Conservation (phyloP, 1,284 basidiomycete genomes). For the Puccinia triticina region DNA sequence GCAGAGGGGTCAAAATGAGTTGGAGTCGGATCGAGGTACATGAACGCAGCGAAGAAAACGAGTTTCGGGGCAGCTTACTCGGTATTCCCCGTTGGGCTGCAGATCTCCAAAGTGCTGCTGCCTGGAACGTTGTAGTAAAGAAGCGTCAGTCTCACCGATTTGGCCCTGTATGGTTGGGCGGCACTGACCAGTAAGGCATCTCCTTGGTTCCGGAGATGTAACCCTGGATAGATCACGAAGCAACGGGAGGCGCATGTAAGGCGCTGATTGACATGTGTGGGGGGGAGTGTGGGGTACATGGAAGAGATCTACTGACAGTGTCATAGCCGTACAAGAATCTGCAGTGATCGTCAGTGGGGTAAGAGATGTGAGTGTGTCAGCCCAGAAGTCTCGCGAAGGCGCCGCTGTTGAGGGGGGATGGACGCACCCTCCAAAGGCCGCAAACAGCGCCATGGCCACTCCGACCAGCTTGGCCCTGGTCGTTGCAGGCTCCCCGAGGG, state of each 20-base stretch:
- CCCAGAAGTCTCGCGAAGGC: neutral
- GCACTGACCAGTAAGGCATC: slow-evolving; percentile 45
- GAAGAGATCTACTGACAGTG: slow-evolving; percentile 30
- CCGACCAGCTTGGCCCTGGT: slow-evolving; percentile 46
- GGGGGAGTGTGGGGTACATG: neutral
- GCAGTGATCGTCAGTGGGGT: neutral
- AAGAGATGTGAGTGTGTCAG: neutral
- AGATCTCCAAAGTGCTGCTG: slow-evolving; percentile 26
- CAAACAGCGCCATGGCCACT: slow-evolving; percentile 48
- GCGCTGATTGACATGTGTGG: neutral
- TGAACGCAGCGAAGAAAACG: neutral
- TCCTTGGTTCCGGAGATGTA: slow-evolving; percentile 51
- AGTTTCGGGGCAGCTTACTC: slow-evolving; percentile 6
- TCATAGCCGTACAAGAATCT: slow-evolving; percentile 51
- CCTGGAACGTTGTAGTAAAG: neutral
- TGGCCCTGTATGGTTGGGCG: neutral
- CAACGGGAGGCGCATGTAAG: no score
- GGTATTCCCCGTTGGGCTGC: slow-evolving; percentile 9
- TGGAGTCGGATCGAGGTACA: neutral
- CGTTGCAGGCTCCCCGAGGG: slow-evolving; percentile 27
- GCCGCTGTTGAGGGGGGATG: neutral
- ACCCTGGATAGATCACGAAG: slow-evolving; percentile 11
- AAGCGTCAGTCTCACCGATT: neutral
- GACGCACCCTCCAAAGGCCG: slow-evolving; percentile 50
- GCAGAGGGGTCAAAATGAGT: neutral